A percentile compares a stretch with the other conserved stretches of the same genome.
Evolutionary conservation across 805 yeast species (phyloP).

Genomic region (Yamadazyma paraphyllophila): DNA sequence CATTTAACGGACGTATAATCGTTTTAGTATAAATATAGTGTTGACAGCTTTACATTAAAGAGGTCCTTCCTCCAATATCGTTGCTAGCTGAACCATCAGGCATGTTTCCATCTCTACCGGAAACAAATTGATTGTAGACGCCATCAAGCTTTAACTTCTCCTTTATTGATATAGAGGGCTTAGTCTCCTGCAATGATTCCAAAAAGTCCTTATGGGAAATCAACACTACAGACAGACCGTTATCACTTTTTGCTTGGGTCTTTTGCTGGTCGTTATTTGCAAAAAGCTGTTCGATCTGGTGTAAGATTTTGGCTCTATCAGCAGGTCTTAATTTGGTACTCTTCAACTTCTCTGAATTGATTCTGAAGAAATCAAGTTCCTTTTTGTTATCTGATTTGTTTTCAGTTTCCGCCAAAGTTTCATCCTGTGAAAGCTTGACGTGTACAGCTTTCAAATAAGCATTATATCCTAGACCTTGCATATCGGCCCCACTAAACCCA

Average conservation of each 20-base stretch:
- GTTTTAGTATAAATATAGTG: no score
- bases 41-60: constrained; percentile 56
- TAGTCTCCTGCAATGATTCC: constrained; percentile 69
- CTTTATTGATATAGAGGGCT: constrained; percentile 79
- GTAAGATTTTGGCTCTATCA: constrained; percentile 39
- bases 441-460: constrained; percentile 88
- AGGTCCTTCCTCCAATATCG: constrained; percentile 81
- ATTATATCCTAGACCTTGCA: constrained; percentile 88
- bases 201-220: constrained; percentile 56
- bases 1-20: no score
- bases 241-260: neutral
- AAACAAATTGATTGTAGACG: constrained; percentile 70
- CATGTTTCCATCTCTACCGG: constrained; percentile 82
- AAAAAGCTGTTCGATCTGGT: constrained; percentile 43
- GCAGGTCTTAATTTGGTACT: constrained; percentile 29
- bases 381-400: constrained; percentile 14
- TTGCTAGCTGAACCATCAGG: constrained; percentile 79
- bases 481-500: constrained; percentile 92
- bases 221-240: constrained; percentile 28
- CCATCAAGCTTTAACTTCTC: constrained; percentile 61
- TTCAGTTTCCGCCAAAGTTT: constrained; percentile 21
- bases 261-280: constrained; percentile 8
- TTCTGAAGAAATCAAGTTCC: constrained; percentile 42
- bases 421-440: constrained; percentile 52
- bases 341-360: constrained; percentile 32